Base-by-base conservation (phyloP, 352 stramenopile species). In the Phytophthora uliginosa region DNA sequence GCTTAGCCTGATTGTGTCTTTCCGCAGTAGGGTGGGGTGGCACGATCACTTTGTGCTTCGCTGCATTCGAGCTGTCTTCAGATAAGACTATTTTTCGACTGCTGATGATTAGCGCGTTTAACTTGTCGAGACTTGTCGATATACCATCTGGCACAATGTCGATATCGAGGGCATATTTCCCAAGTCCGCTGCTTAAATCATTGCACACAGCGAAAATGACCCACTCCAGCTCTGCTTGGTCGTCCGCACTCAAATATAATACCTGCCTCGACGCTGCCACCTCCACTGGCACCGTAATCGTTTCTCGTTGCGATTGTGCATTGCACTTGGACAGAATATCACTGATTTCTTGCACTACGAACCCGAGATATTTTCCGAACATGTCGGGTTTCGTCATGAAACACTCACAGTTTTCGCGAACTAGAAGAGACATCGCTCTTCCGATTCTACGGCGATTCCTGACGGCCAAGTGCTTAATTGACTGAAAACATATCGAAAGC, bases 341-440 rank as follows among this genome's bases (percentile, higher is more conserved):
- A n/a, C 83, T 80, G n/a, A 96, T 90, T 56, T 93, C 83, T 70
- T 91, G 77, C 18, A 97, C 79, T 6, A 96, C 83, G 59, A 90
- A 87, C 20, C 83, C 84, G 20, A 97, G 69, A 55, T 95, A 95
- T 57, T 85, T 91, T n/a, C 90, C 90, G 74, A 96, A 96, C 28
- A 76, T 69, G 12, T 95, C 86, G 0, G 84, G 66, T 0, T 60
- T 83, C 34, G 82, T 82, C 73, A 95, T 86, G 36, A 90, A 94
- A 33, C 76, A 66, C 12, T 94, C 86, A 60, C 88, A 95, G 13
- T 74, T 64, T 24, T 90, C 76, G 17, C 86, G 85, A 40, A 95
- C 73, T n/a, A 92, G 76, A 26, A 80, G 78, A 20, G 85, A 82
- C 20, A 95, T 66, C 7, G 69, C 69, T 17, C 57, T 73, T 24